These are phyloP conservation scores for Pseudopediastrum boryanum DNA, from an alignment of 139 green algal species.

Conservation along the genomic window DNA sequence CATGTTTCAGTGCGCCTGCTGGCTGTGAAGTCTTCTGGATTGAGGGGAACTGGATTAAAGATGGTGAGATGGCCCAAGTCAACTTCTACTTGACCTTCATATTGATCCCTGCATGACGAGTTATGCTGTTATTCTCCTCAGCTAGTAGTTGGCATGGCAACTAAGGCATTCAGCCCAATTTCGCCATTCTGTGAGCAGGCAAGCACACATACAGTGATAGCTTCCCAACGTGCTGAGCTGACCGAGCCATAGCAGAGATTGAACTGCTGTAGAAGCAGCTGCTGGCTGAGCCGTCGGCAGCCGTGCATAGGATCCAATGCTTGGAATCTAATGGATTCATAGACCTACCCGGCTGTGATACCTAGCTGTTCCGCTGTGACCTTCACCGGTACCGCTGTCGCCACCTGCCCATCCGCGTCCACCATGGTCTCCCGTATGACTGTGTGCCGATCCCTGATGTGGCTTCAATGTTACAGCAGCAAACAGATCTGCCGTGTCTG, in stretches of 20 bases:
- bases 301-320: no score
- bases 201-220: no score
- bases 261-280: no score
- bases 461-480: no score
- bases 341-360: slow-evolving; percentile 57
- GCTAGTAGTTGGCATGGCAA: background rate
- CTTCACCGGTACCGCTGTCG: slow-evolving; percentile 36
- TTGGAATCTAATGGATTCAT: no score
- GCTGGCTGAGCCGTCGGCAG: no score
- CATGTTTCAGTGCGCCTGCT: slow-evolving; percentile 49
- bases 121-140: background rate
- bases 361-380: slow-evolving; percentile 80
- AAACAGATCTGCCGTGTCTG: no score
- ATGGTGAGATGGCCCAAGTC: slow-evolving; percentile 88
- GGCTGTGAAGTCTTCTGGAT: slow-evolving; percentile 34
- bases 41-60: slow-evolving; percentile 73
- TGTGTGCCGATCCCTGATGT: no score
- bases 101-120: slow-evolving; percentile 56
- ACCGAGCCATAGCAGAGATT: no score
- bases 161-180: no score
- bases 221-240: no score
- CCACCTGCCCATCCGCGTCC: background rate
- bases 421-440: background rate
- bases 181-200: no score
- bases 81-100: slow-evolving; percentile 74